Evolutionary conservation across 2,329 filamentous ascomycete genomes (phyloP), one percentile per base, ranked within the genome.

Genomic region (Penicillium decumbens): DNA sequence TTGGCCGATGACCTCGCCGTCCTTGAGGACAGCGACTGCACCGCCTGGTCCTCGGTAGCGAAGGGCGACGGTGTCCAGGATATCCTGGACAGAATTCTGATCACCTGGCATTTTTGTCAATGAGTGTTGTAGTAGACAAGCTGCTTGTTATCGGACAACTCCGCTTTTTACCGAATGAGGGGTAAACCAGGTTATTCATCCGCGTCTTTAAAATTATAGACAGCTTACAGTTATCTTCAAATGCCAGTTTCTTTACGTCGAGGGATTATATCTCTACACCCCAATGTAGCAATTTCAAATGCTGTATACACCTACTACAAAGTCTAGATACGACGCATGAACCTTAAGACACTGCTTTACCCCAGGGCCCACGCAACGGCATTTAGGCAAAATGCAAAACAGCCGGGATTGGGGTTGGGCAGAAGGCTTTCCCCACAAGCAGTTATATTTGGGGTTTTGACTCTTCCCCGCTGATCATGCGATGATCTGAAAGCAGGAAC

Each of bases 11-110:
- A 74, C 53, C 35, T 74, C 53, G 53, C 74, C 74, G 68, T 76
- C 62, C 50, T 72, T 66, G 18, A 77, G 40, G 10, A 76, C 62
- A 0, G 73, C 74, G 8, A 72, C 53, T 1, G 69, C 70, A 43
- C 73, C 74, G 9, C 74, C 74, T 3, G 74, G 72, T 8, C 73
- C 73, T 20, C 70, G 64, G 46, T 55, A 65, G 6, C 41, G 47
- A 6, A 54, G 52, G 2, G 64, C 57, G 13, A 62, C 38, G 0
- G 39, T 43, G 12, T 62, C 45, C 3, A 65, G 49, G 15, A 60
- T 45, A 8, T 49, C 41, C 9, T 60, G 45, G 9, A 60, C 24
- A 15, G 47, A 32, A 32, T 54, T 37, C 3, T 49, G 42, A 13
- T 46, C 39, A 45, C 32, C 9, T 23, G 45, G 15, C 56, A 57